These are phyloP conservation scores for Oxytropis ochrocephala DNA, from an alignment of 306 rosid genomes.

Conservation along the genomic window DNA sequence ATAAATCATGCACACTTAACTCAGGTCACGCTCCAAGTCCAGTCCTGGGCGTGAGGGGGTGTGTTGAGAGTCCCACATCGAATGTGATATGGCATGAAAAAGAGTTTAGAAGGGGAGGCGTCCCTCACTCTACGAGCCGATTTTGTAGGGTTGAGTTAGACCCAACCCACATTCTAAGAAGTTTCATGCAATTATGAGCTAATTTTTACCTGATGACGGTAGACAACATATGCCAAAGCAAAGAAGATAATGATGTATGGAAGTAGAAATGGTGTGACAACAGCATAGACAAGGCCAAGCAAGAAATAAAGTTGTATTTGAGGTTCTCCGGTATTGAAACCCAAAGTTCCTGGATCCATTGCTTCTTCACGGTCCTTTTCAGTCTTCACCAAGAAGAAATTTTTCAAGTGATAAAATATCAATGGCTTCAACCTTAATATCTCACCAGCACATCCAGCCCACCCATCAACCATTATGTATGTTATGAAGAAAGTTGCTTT, in stretches of 20 bases:
- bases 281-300: conserved; percentile 94
- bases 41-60: no score
- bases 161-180: no score
- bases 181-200: not conserved
- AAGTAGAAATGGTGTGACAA: conserved; percentile 78
- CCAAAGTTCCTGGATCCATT: conserved; percentile 96
- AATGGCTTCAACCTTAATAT: conserved; percentile 87
- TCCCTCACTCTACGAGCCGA: no score
- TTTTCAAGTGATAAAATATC: conserved; percentile 73
- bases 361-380: conserved; percentile 97
- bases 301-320: conserved; percentile 91
- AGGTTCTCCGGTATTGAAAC: conserved; percentile 92
- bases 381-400: conserved; percentile 76
- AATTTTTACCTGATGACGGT: conserved; percentile 85
- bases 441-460: conserved; percentile 99
- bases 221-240: conserved; percentile 73
- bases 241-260: conserved; percentile 90
- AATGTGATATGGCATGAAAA: no score
- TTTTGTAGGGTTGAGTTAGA: no score
- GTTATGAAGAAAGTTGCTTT: conserved; percentile 98
- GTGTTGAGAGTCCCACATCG: no score
- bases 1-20: not conserved
- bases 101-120: no score
- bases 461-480: conserved; percentile 96
- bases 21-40: no score